Base-by-base conservation (phyloP, 2,329 filamentous ascomycete genomes). In the Aspergillus ruber region DNA sequence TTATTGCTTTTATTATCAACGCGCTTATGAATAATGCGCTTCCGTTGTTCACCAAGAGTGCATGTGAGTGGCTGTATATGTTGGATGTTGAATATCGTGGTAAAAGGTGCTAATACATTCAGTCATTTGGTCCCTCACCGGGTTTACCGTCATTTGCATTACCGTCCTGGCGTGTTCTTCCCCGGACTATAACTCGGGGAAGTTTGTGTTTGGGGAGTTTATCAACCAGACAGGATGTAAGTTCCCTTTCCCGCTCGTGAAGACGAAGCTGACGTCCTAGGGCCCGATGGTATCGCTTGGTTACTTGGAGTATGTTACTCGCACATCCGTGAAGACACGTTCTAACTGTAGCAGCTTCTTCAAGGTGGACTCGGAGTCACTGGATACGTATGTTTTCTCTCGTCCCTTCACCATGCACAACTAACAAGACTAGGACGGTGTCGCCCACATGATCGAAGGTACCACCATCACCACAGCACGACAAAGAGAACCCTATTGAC, bases 121-220 rank as follows among this genome's bases (percentile, higher is more conserved):
- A 66, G 65, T 89, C 54, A 76, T 82, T 44, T 89, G 85, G 85
- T 85, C 81, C 2, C 71, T 89, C 2, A 65, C 74, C 1, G 86
- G 86, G 0, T 88, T 89, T 55, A 68, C 79, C 39, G 71, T 88
- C 48, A 86, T 89, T 54, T 84, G 75, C 52, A 85, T 88, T 52
- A 85, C 84, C 0, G 73, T 86, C 0, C 68, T 90, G 43, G 76
- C 83, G 3, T 86, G 82, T 58, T 74, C 83, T 0, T 77, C 84
- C 2, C 83, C 83, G 0, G 71, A 83, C 53, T 88, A 80, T 58
- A 82, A 82, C 56, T 77, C 75, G 6, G 84, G 75, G 13, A 63
- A 75, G 8, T 68, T 68, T 46, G 66, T 88, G 9, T 88, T 85
- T 53, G 73, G 76, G 4, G 66, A 79, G 1, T 88, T 88, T 58